Evolutionary conservation across 345 rosid genomes (phyloP).

Genomic region (Populus pruinosa): DNA sequence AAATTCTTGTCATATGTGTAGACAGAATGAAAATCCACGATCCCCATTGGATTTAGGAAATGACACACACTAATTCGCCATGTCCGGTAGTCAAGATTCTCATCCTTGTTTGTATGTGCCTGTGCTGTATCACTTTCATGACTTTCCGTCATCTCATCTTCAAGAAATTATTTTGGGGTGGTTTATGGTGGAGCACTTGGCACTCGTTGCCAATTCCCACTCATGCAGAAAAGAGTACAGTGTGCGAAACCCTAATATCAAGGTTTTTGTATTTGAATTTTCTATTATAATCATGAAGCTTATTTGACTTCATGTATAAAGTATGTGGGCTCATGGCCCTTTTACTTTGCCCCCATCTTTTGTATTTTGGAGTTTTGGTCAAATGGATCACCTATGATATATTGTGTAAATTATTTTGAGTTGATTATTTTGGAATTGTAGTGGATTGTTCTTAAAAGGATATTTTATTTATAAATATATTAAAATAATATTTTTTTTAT

Average conservation of each 20-base stretch:
- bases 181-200: constrained; percentile 26
- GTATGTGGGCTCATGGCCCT: no score
- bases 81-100: constrained; percentile 33
- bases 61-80: constrained; percentile 1
- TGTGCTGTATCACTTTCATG: neutral
- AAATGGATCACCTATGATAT: no score
- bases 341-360: no score
- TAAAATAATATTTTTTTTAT: no score
- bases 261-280: constrained; percentile 9
- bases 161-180: neutral
- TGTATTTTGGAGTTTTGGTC: no score
- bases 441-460: no score
- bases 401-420: no score
- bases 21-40: constrained; percentile 23
- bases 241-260: neutral
- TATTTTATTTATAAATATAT: no score
- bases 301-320: no score
- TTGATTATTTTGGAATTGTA: no score
- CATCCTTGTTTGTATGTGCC: constrained; percentile 18
- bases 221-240: neutral
- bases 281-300: no score
- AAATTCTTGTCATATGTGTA: constrained; percentile 1
- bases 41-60: constrained; percentile 28
- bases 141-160: constrained; percentile 19
- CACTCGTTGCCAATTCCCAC: neutral